These are phyloP conservation scores for Penicillium dipodomyicola DNA, from an alignment of 495 filamentous ascomycete species.

Conservation along the genomic window DNA sequence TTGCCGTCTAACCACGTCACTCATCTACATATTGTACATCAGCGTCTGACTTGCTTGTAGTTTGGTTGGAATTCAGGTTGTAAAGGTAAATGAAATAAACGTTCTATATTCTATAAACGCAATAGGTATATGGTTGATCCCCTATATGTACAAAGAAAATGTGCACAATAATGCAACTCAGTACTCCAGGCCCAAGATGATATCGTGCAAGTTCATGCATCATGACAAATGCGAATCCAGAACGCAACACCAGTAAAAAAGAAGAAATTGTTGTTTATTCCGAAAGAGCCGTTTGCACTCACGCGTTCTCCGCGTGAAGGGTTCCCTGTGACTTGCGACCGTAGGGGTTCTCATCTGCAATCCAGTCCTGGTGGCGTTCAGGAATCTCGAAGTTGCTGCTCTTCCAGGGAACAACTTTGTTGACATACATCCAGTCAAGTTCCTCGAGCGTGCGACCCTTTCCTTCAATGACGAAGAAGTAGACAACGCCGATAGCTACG, in stretches of 20 bases:
- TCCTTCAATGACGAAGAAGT: constrained; percentile 71
- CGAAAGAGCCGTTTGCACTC: neutral
- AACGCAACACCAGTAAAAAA: constrained; percentile 9
- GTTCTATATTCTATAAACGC: constrained; percentile 35
- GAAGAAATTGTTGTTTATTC: neutral
- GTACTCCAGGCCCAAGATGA: constrained; percentile 16
- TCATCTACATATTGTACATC: too few species aligned
- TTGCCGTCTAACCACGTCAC: too few species aligned
- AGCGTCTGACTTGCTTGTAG: neutral
- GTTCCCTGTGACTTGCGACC: constrained; percentile 27
- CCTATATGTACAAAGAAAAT: constrained; percentile 9
- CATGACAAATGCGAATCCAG: constrained; percentile 5
- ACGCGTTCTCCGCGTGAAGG: constrained; percentile 35
- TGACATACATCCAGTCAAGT: constrained; percentile 77
- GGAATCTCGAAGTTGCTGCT: constrained; percentile 47
- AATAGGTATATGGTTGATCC: constrained; percentile 1
- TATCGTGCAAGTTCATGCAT: constrained; percentile 11
- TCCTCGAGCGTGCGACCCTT: constrained; percentile 65
- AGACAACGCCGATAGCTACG: constrained; percentile 57
- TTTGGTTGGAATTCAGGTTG: neutral
- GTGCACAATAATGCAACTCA: constrained; percentile 1
- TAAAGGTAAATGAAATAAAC: neutral
- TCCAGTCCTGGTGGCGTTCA: constrained; percentile 18
- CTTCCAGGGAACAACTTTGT: constrained; percentile 61
- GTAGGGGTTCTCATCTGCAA: constrained; percentile 12